These are phyloP conservation scores for Capronia epimyces DNA, from an alignment of 2,329 filamentous ascomycete genomes.

Conservation along the genomic window DNA sequence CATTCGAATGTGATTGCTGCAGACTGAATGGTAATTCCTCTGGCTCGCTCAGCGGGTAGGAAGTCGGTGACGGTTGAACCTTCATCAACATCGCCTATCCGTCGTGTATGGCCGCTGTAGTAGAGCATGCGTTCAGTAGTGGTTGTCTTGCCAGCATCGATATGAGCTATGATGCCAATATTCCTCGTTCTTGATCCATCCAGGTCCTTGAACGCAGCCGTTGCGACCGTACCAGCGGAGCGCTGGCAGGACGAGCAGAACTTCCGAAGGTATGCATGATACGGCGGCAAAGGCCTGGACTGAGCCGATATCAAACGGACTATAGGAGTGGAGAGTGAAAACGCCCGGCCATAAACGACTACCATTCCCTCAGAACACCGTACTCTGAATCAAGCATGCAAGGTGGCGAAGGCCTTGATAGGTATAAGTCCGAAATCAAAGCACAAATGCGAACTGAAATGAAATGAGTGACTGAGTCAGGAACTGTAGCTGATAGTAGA, in stretches of 20 bases:
- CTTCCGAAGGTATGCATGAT: background rate
- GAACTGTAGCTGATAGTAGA: background rate
- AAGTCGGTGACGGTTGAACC: conserved; percentile 98
- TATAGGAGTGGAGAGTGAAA: conserved; percentile 18
- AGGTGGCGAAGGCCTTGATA: background rate
- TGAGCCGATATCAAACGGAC: conserved; percentile 5
- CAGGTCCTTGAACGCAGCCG: conserved; percentile 8
- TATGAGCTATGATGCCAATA: conserved; percentile 97
- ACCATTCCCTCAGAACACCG: conserved; percentile 16
- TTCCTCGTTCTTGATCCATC: conserved; percentile 68
- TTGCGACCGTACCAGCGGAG: background rate
- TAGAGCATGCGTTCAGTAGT: conserved; percentile 99
- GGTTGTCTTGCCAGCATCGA: conserved; percentile 97
- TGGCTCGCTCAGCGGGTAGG: conserved; percentile 79
- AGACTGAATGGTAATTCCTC: conserved; percentile 96
- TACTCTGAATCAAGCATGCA: background rate
- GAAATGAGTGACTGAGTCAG: conserved; percentile 1
- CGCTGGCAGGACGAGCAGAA: conserved; percentile 12
- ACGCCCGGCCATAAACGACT: conserved; percentile 14
- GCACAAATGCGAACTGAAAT: background rate
- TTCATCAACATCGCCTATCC: conserved; percentile 91
- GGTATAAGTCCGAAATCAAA: background rate
- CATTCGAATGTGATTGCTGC: conserved; percentile 93
- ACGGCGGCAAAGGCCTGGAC: background rate
- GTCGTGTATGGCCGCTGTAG: conserved; percentile 81